Evolutionary conservation across 2,329 filamentous ascomycete genomes (phyloP).

Genomic region (Penicillium corylophilum): DNA sequence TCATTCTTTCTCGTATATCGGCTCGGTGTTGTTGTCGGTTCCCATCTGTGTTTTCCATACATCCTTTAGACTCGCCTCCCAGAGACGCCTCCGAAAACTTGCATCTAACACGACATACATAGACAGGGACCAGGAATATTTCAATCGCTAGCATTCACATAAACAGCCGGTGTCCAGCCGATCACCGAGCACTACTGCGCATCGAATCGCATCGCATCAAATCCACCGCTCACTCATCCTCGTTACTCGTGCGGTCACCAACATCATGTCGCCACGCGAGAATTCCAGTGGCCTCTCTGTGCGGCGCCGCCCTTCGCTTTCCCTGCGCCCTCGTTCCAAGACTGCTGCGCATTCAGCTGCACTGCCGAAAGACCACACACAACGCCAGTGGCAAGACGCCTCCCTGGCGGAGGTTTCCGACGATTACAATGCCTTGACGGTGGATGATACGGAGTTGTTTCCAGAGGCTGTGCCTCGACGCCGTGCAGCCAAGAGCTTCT

Average conservation of each 20-base stretch:
- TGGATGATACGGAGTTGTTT: constrained; percentile 36
- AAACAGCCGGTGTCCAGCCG: neutral
- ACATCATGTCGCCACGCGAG: constrained; percentile 35
- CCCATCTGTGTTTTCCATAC: constrained; percentile 11
- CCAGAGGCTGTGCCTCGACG: constrained; percentile 33
- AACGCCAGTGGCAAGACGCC: constrained; percentile 26
- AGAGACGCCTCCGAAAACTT: constrained; percentile 7
- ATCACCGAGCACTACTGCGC: neutral
- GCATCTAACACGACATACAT: constrained; percentile 7
- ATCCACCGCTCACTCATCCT: constrained; percentile 10
- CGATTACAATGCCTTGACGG: constrained; percentile 24
- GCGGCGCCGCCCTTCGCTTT: constrained; percentile 40
- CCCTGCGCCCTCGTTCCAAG: constrained; percentile 37
- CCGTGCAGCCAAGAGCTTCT: constrained; percentile 43
- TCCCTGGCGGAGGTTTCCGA: constrained; percentile 24
- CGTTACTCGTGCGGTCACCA: constrained; percentile 4
- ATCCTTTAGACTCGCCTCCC: constrained; percentile 12
- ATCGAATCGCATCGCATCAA: neutral
- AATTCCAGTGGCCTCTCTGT: constrained; percentile 23
- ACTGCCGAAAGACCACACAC: constrained; percentile 19
- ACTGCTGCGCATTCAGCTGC: constrained; percentile 33
- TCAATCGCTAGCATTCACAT: constrained; percentile 9
- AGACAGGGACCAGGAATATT: constrained; percentile 10
- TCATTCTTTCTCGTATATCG: constrained; percentile 18
- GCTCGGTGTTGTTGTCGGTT: constrained; percentile 8